phyloP scores from a whole-genome alignment of 2,329 filamentous ascomycete genomes.

The Chaetomium strumarium region DNA sequence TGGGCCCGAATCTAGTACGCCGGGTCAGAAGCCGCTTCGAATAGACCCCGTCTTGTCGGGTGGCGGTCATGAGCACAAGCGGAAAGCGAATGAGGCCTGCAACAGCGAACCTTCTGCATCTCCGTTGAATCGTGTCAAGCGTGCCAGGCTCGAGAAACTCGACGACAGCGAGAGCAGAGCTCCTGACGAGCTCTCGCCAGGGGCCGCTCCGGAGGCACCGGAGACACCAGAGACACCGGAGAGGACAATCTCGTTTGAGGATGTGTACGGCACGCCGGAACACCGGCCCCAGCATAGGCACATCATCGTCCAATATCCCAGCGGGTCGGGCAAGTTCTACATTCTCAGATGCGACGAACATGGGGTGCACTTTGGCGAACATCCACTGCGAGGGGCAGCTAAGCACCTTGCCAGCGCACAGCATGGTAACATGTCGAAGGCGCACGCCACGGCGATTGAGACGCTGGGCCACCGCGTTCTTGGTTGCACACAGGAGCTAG shows the following conservation, averaged over 20 bases:
- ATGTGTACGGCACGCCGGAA: slow-evolving; percentile 27
- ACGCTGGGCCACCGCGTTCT: slow-evolving; percentile 32
- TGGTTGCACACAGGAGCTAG: slow-evolving; percentile 29
- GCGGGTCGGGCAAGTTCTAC: slow-evolving; percentile 28
- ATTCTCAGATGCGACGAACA: slow-evolving; percentile 38
- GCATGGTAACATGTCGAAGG: slow-evolving; percentile 30
- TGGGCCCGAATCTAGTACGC: background rate
- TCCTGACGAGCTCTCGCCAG: background rate
- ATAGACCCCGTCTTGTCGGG: background rate
- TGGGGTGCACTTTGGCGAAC: slow-evolving; percentile 31
- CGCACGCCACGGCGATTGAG: slow-evolving; percentile 27
- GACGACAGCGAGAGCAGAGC: background rate
- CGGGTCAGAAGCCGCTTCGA: background rate
- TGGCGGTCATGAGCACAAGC: background rate
- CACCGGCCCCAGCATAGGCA: slow-evolving; percentile 31
- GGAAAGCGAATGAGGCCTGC: slow-evolving; percentile 10
- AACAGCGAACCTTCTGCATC: background rate
- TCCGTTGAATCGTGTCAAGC: slow-evolving; percentile 3
- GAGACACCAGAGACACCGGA: background rate
- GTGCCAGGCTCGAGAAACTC: background rate
- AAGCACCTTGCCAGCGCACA: slow-evolving; percentile 33
- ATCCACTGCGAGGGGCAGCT: slow-evolving; percentile 33
- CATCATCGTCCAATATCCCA: slow-evolving; percentile 30
- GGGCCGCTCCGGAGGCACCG: background rate
- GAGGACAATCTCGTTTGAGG: slow-evolving; percentile 30